These are phyloP conservation scores for Amoebophrya sp. DNA, from an alignment of 169 alveolate genomes.

Conservation along the genomic window DNA sequence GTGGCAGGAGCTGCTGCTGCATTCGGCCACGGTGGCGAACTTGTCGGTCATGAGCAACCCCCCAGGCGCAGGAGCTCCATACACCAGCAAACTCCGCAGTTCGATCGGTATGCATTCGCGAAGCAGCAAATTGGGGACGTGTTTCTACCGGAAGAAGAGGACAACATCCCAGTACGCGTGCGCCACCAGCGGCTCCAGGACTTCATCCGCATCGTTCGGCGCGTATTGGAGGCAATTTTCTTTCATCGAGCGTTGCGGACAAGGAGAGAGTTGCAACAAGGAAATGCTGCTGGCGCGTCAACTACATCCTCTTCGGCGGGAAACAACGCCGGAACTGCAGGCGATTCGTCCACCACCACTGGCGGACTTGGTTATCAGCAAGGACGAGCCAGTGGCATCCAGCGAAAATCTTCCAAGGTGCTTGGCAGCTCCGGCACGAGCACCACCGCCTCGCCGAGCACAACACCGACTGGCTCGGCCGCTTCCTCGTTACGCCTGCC, in stretches of 20 bases:
- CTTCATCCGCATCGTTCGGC: neutral
- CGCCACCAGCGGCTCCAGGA: neutral
- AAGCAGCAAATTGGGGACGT: neutral
- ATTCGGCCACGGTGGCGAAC: neutral
- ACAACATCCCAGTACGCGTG: neutral
- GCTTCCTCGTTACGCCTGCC: neutral
- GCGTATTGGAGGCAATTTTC: neutral
- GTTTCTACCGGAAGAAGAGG: too few relatives aligned
- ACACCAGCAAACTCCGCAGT: neutral
- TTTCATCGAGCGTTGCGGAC: too few relatives aligned
- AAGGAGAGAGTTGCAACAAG: neutral
- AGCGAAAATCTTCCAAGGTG: too few relatives aligned
- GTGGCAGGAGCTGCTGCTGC: neutral
- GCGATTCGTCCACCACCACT: too few relatives aligned
- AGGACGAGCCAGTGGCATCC: too few relatives aligned
- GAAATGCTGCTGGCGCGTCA: neutral
- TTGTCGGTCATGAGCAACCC: neutral
- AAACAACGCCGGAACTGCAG: too few relatives aligned
- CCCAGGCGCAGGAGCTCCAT: neutral
- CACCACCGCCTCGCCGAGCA: too few relatives aligned
- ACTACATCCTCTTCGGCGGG: too few relatives aligned
- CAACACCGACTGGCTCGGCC: neutral
- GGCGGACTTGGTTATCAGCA: too few relatives aligned
- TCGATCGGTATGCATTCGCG: neutral
- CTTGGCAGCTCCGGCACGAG: neutral